Percentiles rank a stretch among this genome's conserved stretches.
These are phyloP conservation scores for Colletotrichum australisinense DNA, from an alignment of 2,329 filamentous ascomycete species.

Conservation along the genomic window DNA sequence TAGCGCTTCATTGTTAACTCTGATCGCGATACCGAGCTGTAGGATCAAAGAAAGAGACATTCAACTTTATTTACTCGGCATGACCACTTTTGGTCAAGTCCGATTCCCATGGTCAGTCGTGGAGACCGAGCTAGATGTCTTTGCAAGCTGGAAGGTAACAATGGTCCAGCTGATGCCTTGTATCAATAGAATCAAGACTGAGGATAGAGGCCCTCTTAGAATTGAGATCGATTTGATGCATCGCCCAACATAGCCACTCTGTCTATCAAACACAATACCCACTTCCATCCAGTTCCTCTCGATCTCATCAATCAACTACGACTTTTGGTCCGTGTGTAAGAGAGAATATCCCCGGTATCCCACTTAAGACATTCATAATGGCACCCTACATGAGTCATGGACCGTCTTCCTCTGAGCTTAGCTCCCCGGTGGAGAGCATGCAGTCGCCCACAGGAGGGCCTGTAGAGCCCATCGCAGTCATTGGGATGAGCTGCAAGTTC, in stretches of 20 bases:
- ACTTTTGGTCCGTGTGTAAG: constrained; percentile 8
- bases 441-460: neutral
- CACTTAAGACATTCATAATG: neutral
- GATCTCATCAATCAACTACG: neutral
- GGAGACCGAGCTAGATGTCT: no score
- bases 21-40: no score
- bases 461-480: constrained; percentile 37
- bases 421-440: constrained; percentile 18
- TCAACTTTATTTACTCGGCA: neutral
- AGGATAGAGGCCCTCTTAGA: neutral
- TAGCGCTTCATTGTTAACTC: no score
- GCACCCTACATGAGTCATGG: constrained; percentile 15
- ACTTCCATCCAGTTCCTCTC: neutral
- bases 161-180: neutral
- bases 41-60: neutral
- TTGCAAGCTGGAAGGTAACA: neutral
- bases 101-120: constrained; percentile 3
- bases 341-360: neutral
- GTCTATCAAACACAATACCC: neutral
- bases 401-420: neutral
- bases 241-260: no score
- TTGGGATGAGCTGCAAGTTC: constrained; percentile 40
- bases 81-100: neutral
- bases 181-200: neutral
- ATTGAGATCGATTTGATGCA: neutral